A percentile compares a stretch with the other conserved stretches of the same genome.
Evolutionary conservation across 805 yeast species (phyloP).

Genomic region (Monosporozyma aquatica): DNA sequence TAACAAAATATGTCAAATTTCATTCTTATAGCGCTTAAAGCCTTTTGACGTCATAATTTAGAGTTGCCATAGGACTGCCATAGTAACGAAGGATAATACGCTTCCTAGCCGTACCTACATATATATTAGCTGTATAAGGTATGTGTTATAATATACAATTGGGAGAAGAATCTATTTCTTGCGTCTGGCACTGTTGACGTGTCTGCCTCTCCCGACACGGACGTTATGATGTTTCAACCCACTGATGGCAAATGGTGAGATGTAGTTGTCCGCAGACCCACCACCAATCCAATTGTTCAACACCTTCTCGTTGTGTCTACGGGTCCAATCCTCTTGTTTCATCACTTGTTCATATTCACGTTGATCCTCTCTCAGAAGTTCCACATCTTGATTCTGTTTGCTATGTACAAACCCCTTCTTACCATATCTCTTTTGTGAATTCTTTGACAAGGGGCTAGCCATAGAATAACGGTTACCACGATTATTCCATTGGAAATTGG

Average conservation of each 20-base stretch:
- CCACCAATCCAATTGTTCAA: conserved; percentile 89
- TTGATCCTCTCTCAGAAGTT: conserved; percentile 79
- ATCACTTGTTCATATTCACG: conserved; percentile 84
- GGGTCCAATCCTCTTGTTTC: conserved; percentile 80
- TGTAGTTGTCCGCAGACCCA: conserved; percentile 64
- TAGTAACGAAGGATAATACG: too few species aligned
- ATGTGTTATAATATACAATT: too few species aligned
- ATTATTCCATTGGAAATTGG: conserved; percentile 87
- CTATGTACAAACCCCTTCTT: conserved; percentile 73
- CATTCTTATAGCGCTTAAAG: too few species aligned
- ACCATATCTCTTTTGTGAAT: conserved; percentile 61
- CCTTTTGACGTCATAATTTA: neutral
- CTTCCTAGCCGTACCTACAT: too few species aligned
- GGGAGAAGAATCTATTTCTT: conserved; percentile 10
- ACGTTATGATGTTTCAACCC: conserved; percentile 59
- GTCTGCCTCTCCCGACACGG: conserved; percentile 76
- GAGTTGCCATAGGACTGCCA: neutral
- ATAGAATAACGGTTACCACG: conserved; percentile 77
- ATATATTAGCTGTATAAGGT: neutral
- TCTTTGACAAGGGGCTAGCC: conserved; percentile 81
- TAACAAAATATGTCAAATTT: too few species aligned
- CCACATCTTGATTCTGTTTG: conserved; percentile 33
- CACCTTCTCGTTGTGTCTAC: conserved; percentile 76
- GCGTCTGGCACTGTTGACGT: conserved; percentile 57
- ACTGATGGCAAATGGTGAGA: conserved; percentile 75